Percentiles rank a stretch among this genome's conserved stretches.
These are phyloP conservation scores for Bipolaris zeicola DNA, from an alignment of 2,329 filamentous ascomycete species.

Conservation along the genomic window DNA sequence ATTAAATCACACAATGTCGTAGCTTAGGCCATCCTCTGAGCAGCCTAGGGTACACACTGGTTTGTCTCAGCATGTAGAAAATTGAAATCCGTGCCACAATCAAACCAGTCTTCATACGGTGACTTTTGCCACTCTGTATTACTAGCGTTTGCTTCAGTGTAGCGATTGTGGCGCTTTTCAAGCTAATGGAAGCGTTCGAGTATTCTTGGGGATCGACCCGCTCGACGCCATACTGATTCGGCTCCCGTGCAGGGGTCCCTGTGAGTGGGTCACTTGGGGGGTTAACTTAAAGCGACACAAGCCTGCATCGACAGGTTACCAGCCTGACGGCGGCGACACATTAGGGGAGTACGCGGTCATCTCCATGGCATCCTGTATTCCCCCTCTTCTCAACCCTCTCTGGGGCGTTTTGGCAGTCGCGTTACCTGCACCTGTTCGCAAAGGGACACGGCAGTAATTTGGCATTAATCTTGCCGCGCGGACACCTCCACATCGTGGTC, in stretches of 20 bases:
- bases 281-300: constrained; percentile 1
- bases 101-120: background rate
- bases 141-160: background rate
- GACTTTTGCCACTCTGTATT: background rate
- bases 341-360: constrained; percentile 9
- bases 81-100: background rate
- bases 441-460: background rate
- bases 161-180: constrained; percentile 3
- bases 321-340: constrained; percentile 4
- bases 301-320: constrained; percentile 6
- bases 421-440: background rate
- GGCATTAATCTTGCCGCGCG: constrained; percentile 16
- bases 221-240: constrained; percentile 4
- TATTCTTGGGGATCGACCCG: constrained; percentile 7
- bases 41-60: background rate
- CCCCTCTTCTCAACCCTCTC: background rate
- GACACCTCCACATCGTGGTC: constrained; percentile 14
- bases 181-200: background rate
- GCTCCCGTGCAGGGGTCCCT: background rate
- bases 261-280: constrained; percentile 5
- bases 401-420: background rate
- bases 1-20: background rate
- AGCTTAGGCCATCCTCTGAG: background rate
- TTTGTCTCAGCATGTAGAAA: background rate
- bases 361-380: constrained; percentile 3